Conservation (phyloP, 2,329 filamentous ascomycete genomes). For the Periconia digitata region DNA sequence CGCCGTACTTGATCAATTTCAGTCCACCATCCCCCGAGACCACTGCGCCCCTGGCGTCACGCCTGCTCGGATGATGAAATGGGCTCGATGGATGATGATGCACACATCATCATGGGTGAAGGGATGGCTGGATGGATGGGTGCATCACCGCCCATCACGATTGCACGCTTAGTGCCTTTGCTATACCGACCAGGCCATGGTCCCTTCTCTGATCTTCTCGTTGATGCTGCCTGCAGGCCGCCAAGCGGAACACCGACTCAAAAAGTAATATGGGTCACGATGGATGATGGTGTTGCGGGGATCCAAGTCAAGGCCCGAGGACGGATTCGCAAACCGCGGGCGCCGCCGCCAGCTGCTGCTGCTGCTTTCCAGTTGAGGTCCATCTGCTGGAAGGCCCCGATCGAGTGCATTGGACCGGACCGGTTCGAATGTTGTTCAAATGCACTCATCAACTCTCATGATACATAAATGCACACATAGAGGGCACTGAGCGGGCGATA, state of each 20-base stretch:
- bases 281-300: conserved; percentile 15
- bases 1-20: conserved; percentile 23
- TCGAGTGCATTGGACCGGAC: background rate
- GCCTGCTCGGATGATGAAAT: conserved; percentile 12
- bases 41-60: conserved; percentile 30
- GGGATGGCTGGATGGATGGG: conserved; percentile 2
- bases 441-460: no score
- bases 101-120: no score
- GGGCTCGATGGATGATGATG: no score
- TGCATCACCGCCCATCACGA: conserved; percentile 21
- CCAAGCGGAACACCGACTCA: conserved; percentile 26
- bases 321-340: conserved; percentile 19
- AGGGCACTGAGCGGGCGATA: no score
- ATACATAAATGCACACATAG: no score
- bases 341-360: no score
- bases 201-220: no score
- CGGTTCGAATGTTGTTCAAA: background rate
- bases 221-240: conserved; percentile 14
- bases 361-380: no score
- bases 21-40: conserved; percentile 21
- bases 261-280: conserved; percentile 32
- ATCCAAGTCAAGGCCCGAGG: conserved; percentile 3
- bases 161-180: conserved; percentile 35
- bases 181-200: conserved; percentile 15
- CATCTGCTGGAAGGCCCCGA: no score